Percentiles rank a stretch among this genome's conserved stretches.
These are phyloP conservation scores for Ramularia collo-cygni DNA, from an alignment of 2,329 filamentous ascomycete genomes.

Conservation along the genomic window DNA sequence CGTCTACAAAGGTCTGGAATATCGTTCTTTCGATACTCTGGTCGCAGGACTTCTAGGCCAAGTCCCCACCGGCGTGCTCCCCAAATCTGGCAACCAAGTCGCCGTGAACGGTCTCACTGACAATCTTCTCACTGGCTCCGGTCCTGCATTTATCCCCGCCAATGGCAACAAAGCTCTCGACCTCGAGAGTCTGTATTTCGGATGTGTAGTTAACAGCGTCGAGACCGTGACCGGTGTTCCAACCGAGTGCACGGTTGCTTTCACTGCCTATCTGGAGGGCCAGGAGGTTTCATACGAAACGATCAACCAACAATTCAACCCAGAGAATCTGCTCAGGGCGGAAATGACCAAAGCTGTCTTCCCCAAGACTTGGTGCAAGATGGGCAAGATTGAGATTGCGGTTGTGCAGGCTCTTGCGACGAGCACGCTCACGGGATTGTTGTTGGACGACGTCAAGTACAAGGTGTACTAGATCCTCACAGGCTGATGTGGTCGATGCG, in stretches of 20 bases:
- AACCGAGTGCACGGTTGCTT: slow-evolving; percentile 3
- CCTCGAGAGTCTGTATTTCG: slow-evolving; percentile 4
- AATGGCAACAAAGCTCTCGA: slow-evolving; percentile 3
- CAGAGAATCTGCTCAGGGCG: background rate
- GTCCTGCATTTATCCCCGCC: slow-evolving; percentile 2
- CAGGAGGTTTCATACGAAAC: slow-evolving; percentile 2
- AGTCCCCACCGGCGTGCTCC: background rate
- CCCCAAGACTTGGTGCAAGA: slow-evolving; percentile 1
- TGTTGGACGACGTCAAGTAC: slow-evolving; percentile 2
- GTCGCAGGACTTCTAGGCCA: background rate
- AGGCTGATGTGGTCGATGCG: too few relatives aligned
- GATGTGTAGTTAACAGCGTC: slow-evolving; percentile 2
- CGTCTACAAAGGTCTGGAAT: slow-evolving; percentile 6
- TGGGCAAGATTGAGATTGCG: slow-evolving; percentile 3
- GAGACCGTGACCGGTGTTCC: background rate
- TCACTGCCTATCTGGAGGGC: slow-evolving; percentile 3
- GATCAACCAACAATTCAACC: slow-evolving; percentile 5
- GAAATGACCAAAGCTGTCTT: slow-evolving; percentile 3
- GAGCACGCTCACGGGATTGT: background rate
- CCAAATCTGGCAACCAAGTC: slow-evolving; percentile 1
- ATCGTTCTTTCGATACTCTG: slow-evolving; percentile 1
- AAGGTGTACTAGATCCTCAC: slow-evolving; percentile 2
- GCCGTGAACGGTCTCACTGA: slow-evolving; percentile 3
- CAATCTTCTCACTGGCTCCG: background rate
- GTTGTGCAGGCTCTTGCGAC: background rate